Evolutionary conservation across 139 green algal genomes (phyloP), one percentile per base, ranked within the genome.

Genomic region (Pseudopediastrum boryanum): DNA sequence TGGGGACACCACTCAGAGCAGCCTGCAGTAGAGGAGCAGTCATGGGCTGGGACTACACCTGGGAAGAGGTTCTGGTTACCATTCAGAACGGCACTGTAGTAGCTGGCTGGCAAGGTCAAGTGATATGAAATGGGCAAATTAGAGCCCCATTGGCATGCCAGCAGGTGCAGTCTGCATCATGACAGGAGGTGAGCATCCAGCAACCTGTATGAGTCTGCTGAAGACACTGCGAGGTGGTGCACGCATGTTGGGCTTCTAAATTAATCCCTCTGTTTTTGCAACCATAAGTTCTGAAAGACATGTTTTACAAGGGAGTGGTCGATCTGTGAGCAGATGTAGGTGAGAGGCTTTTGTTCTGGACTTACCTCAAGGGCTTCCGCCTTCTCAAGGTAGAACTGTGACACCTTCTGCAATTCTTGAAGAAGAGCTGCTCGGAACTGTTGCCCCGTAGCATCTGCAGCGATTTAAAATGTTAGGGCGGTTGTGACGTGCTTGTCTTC

Each of bases 401-500:
- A 89, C 13, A 92, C 84, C 64, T 93, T 91, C 16, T 74, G 21
- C 46, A 94, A 77, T 86, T 94, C 91, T 3, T 39, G 12, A 0
- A 69, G 35, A 27, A 95, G 67, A 23, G 79, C 77, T n/a, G 44
- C 36, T 38, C 88, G 70, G 68, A 94, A 94, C 36, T 42, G 68
- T 6, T 27, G 10, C 12, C 85, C 88, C 2, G 29, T 29, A 0
- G 71, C 38, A 71, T 93, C 91, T 91, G 85, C 83, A 82, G 8
- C 59, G 36, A 74, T 46, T 41, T 72, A 29, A 58, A 16, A 58
- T 58, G 16, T 58, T 58, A 68, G 16, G 59, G 59, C 21, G 25
- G 59, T 68, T 21, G 19, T 68, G 59, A 38, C 12, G 59, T n/a
- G 54, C 54, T 7, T 64, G 54, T 64, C 13, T n/a, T 12, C 54